A percentile compares a stretch with the other conserved stretches of the same genome.
Conservation (phyloP, 805 yeast species). For the Danielia oregonensis region DNA sequence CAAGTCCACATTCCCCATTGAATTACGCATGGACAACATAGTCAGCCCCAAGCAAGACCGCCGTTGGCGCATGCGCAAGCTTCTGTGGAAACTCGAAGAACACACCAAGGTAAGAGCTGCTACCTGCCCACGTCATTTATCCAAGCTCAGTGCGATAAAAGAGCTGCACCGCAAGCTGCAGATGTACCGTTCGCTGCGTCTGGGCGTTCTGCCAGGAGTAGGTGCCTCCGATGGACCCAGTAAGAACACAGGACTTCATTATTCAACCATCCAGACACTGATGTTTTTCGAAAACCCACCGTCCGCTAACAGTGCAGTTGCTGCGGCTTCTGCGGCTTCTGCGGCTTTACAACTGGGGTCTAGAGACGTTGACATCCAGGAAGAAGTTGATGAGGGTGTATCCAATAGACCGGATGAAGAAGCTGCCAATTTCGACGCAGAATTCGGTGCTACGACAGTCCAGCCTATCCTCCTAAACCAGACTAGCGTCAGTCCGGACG, state of each 20-base stretch:
- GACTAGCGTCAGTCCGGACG: no score
- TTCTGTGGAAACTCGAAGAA: conserved; percentile 89
- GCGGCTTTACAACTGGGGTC: conserved; percentile 1
- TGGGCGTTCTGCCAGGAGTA: conserved; percentile 1
- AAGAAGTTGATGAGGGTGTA: conserved; percentile 11
- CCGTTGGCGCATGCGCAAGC: conserved; percentile 90
- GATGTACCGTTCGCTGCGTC: conserved; percentile 9
- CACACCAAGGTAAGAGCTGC: conserved; percentile 56
- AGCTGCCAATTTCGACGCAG: conserved; percentile 15
- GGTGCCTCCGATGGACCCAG: conserved; percentile 7
- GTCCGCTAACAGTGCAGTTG: background rate
- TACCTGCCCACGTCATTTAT: conserved; percentile 56
- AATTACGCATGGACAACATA: conserved; percentile 74
- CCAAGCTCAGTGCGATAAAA: conserved; percentile 45
- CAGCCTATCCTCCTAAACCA: no score
- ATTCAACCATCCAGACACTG: conserved; percentile 16
- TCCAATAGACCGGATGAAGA: conserved; percentile 15
- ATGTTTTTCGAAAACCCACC: conserved; percentile 15
- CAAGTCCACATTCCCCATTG: conserved; percentile 78
- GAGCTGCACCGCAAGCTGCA: conserved; percentile 27
- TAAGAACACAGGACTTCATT: conserved; percentile 15
- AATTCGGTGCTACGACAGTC: conserved; percentile 8
- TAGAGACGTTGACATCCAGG: conserved; percentile 12
- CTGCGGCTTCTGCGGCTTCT: conserved; percentile 4
- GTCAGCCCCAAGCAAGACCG: conserved; percentile 45